A percentile compares a stretch with the other conserved stretches of the same genome.
These are phyloP conservation scores for Cutaneotrichosporon sp. DNA, from an alignment of 1,284 basidiomycete species.

Conservation along the genomic window DNA sequence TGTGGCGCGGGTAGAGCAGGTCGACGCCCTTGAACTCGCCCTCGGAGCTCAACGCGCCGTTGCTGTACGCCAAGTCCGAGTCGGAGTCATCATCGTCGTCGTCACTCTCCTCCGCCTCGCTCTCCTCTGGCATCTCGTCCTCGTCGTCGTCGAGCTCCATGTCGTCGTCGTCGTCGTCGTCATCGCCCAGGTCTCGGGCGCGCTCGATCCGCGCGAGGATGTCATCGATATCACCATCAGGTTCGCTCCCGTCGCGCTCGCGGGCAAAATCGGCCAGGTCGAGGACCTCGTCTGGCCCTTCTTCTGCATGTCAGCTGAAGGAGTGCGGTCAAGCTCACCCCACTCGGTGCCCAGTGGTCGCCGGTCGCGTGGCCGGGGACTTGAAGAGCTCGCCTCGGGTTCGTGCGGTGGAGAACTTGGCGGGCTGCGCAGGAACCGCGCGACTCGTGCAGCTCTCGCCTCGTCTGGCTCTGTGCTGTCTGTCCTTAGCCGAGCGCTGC, in stretches of 20 bases:
- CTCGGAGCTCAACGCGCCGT: slow-evolving; percentile 20
- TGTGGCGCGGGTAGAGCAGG: slow-evolving; percentile 66
- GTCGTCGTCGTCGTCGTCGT: slow-evolving; percentile 2
- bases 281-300: slow-evolving; percentile 5
- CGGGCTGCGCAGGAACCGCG: slow-evolving; percentile 11
- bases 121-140: slow-evolving; percentile 2
- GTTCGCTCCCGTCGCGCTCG: not conserved
- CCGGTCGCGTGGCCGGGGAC: not conserved
- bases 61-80: slow-evolving; percentile 13
- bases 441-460: not conserved
- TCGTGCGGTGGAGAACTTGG: slow-evolving; percentile 4
- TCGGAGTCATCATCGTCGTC: slow-evolving; percentile 34
- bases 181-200: not conserved
- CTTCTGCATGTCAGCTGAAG: slow-evolving; percentile 1
- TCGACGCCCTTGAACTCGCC: slow-evolving; percentile 56
- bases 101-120: slow-evolving; percentile 12
- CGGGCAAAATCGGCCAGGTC: slow-evolving; percentile 10
- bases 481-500: not conserved
- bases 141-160: not conserved
- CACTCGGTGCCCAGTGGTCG: slow-evolving; percentile 1
- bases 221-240: not conserved
- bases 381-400: not conserved
- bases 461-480: slow-evolving; percentile 2
- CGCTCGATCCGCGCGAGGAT: not conserved
- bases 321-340: not conserved